phyloP scores from a whole-genome alignment of 768 basidiomycete species.

The Xerocomellus dryophilus region DNA sequence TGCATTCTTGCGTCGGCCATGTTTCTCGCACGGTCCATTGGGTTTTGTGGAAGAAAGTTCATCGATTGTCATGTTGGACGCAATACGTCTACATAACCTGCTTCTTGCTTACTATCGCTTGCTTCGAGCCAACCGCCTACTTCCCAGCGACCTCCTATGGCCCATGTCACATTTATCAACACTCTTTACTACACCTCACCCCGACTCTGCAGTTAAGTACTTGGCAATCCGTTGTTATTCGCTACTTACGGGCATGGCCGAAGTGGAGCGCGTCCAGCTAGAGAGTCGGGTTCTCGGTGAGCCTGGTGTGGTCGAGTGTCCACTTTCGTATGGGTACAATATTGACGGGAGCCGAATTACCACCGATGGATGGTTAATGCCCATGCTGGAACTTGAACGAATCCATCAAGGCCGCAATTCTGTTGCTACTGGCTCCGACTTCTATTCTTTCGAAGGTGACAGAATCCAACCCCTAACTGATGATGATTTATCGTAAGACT shows the following conservation, averaged over 20 bases:
- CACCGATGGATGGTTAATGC: slow-evolving; percentile 82
- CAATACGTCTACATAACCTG: slow-evolving; percentile 56
- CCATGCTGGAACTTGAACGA: slow-evolving; percentile 63
- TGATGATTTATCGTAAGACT: slow-evolving; percentile 54
- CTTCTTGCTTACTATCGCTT: slow-evolving; percentile 83
- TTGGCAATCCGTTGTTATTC: slow-evolving; percentile 80
- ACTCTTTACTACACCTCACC: slow-evolving; percentile 48
- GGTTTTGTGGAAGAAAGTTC: slow-evolving; percentile 37
- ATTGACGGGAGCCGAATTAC: slow-evolving; percentile 42
- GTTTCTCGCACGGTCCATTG: slow-evolving; percentile 54
- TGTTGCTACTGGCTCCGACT: slow-evolving; percentile 44
- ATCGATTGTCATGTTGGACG: slow-evolving; percentile 35
- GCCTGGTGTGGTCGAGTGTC: slow-evolving; percentile 56
- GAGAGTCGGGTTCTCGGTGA: slow-evolving; percentile 64
- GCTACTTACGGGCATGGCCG: slow-evolving; percentile 72
- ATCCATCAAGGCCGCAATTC: slow-evolving; percentile 49
- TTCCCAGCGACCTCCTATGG: slow-evolving; percentile 67
- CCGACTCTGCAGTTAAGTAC: slow-evolving; percentile 61
- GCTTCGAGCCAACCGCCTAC: slow-evolving; percentile 65
- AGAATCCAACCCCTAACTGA: slow-evolving; percentile 35
- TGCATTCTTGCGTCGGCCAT: slow-evolving; percentile 43
- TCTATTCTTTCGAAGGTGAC: slow-evolving; percentile 42
- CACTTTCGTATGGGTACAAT: slow-evolving; percentile 52
- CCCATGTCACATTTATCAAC: slow-evolving; percentile 40
- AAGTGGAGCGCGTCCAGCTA: slow-evolving; percentile 65